Percentiles rank a stretch among this genome's conserved stretches.
Conservation (phyloP, 208 protist genomes). For the Angomonas ambiguus region DNA sequence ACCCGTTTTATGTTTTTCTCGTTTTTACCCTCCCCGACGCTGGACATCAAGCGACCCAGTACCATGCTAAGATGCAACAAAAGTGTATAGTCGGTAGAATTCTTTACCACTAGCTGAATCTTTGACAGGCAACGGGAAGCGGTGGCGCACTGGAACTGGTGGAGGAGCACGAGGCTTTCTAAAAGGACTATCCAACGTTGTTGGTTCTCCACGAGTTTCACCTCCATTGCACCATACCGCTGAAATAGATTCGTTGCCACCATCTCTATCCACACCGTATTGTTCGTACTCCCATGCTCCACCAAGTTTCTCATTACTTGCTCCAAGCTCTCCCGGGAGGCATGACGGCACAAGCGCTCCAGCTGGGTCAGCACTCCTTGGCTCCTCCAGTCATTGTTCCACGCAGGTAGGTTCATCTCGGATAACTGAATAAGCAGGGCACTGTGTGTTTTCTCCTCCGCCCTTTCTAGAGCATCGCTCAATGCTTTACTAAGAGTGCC, state of each 20-base stretch:
- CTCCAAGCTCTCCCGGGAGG: background rate
- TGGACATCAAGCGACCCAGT: background rate
- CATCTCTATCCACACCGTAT: background rate
- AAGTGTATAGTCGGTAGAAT: background rate
- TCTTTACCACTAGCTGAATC: background rate
- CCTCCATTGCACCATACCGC: background rate
- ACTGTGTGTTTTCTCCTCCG: background rate
- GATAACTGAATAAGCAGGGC: background rate
- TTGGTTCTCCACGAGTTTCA: background rate
- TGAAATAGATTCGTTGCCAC: background rate
- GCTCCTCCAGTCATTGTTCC: background rate
- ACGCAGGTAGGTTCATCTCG: background rate
- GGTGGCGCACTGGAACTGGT: background rate
- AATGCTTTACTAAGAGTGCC: background rate
- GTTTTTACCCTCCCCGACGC: no score
- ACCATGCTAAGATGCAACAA: background rate
- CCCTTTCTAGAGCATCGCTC: background rate
- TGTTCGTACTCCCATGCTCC: background rate
- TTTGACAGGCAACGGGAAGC: background rate
- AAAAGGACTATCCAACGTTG: background rate
- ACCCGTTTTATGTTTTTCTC: no score
- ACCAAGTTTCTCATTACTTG: background rate
- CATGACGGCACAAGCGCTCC: background rate
- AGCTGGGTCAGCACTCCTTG: background rate
- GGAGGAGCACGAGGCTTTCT: background rate